Percentiles rank a stretch among this genome's conserved stretches.
phyloP scores from a whole-genome alignment of 2,329 filamentous ascomycete species.

The Fonsecaea nubica region DNA sequence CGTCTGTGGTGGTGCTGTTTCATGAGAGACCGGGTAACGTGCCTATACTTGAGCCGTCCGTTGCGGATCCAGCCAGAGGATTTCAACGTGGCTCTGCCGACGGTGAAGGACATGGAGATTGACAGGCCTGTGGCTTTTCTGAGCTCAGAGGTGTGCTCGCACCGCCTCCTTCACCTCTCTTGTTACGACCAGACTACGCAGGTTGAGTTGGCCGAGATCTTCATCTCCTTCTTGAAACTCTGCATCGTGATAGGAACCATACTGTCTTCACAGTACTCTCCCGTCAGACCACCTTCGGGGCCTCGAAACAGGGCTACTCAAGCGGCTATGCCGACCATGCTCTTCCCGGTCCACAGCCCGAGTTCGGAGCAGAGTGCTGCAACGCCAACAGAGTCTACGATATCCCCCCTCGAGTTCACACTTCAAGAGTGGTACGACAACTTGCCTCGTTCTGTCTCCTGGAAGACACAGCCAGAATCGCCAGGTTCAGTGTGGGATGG shows the following conservation, averaged over 20 bases:
- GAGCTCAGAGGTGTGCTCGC: background rate
- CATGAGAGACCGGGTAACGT: constrained; percentile 12
- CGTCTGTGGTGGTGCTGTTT: constrained; percentile 19
- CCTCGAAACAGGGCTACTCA: background rate
- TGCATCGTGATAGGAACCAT: constrained; percentile 25
- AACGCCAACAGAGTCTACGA: background rate
- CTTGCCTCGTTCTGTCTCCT: constrained; percentile 7
- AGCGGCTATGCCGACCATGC: constrained; percentile 2
- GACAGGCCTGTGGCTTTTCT: background rate
- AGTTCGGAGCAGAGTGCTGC: constrained; percentile 3
- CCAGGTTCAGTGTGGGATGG: background rate
- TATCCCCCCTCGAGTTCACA: constrained; percentile 6
- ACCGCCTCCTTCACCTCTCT: background rate
- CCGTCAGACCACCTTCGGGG: constrained; percentile 2
- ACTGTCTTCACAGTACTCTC: constrained; percentile 24
- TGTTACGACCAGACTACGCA: background rate
- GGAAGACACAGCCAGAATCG: background rate
- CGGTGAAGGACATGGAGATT: constrained; percentile 20
- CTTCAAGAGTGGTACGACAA: constrained; percentile 16
- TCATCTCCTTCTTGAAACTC: constrained; percentile 22
- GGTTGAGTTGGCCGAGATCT: constrained; percentile 19
- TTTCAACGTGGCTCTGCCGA: constrained; percentile 19
- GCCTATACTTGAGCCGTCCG: constrained; percentile 63
- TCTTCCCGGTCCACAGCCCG: constrained; percentile 13
- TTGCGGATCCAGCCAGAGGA: constrained; percentile 85